Percentiles rank a stretch among this genome's conserved stretches.
These are phyloP conservation scores for Melastoma malabathricum DNA, from an alignment of 345 rosid genomes.

Conservation along the genomic window DNA sequence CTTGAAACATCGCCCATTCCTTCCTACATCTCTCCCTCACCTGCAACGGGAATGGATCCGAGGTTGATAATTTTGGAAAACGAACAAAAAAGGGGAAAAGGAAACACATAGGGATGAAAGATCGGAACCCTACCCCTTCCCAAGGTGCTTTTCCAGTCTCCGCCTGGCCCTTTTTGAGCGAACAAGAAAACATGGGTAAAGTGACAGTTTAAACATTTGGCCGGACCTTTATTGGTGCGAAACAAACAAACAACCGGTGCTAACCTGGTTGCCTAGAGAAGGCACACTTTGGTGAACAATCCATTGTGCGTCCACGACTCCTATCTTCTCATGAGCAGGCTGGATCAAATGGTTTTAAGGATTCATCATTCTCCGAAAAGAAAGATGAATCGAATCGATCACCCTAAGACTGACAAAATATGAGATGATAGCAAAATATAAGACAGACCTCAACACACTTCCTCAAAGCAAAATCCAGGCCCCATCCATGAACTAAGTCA, in stretches of 20 bases:
- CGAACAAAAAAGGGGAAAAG: neutral
- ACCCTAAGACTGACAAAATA: too few relatives aligned
- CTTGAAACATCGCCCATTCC: conserved; percentile 78
- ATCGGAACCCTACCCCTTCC: conserved; percentile 43
- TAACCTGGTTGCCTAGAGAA: conserved; percentile 49
- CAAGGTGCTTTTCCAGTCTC: conserved; percentile 38
- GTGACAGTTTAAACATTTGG: neutral
- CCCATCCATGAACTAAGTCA: conserved; percentile 66
- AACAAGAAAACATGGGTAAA: conserved; percentile 2
- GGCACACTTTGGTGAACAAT: conserved; percentile 46
- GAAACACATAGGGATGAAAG: neutral
- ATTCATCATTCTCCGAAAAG: neutral
- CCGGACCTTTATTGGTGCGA: neutral
- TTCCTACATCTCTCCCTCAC: conserved; percentile 74
- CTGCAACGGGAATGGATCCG: conserved; percentile 15
- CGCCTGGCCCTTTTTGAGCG: conserved; percentile 28
- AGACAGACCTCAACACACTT: conserved; percentile 37
- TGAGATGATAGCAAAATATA: neutral
- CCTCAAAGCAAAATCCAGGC: conserved; percentile 44
- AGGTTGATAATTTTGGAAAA: neutral
- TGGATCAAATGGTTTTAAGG: conserved; percentile 10
- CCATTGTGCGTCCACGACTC: conserved; percentile 53
- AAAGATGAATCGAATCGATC: neutral
- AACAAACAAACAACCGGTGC: neutral
- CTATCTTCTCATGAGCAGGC: conserved; percentile 66